Conservation (phyloP, 441 rosid species). For the Geranium incanum region DNA sequence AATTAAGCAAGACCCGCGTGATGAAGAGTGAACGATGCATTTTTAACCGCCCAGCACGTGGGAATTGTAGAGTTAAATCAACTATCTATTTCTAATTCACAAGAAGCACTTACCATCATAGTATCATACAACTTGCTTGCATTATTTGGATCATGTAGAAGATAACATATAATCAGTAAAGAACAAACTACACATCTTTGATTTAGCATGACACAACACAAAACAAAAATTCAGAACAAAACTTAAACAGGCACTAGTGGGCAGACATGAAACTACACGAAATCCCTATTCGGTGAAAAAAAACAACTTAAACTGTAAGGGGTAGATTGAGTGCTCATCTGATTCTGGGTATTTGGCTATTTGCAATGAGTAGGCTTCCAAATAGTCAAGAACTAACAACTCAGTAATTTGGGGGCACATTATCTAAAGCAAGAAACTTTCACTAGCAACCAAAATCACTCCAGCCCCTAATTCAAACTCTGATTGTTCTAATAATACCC, state of each 20-base stretch:
- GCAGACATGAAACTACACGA: neutral
- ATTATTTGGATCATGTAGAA: neutral
- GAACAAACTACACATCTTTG: neutral
- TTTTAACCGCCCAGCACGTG: too few relatives aligned
- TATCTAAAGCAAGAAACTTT: neutral
- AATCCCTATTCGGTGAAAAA: neutral
- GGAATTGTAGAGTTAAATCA: neutral
- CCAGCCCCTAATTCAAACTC: neutral
- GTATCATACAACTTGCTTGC: neutral
- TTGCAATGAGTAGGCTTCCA: neutral
- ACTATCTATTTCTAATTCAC: neutral
- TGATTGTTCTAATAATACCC: neutral
- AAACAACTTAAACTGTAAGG: too few relatives aligned
- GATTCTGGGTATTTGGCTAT: neutral
- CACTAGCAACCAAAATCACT: neutral
- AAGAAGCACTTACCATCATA: neutral
- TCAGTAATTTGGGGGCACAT: neutral
- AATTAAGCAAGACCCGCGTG: neutral
- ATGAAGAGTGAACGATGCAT: neutral
- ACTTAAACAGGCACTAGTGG: neutral
- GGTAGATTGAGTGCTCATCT: neutral
- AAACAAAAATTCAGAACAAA: neutral
- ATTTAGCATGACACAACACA: neutral
- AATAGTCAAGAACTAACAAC: neutral
- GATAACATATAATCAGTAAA: neutral